A percentile compares a stretch with the other conserved stretches of the same genome.
Conservation (phyloP, 2,329 filamentous ascomycete species). For the Fusarium beomiforme region DNA sequence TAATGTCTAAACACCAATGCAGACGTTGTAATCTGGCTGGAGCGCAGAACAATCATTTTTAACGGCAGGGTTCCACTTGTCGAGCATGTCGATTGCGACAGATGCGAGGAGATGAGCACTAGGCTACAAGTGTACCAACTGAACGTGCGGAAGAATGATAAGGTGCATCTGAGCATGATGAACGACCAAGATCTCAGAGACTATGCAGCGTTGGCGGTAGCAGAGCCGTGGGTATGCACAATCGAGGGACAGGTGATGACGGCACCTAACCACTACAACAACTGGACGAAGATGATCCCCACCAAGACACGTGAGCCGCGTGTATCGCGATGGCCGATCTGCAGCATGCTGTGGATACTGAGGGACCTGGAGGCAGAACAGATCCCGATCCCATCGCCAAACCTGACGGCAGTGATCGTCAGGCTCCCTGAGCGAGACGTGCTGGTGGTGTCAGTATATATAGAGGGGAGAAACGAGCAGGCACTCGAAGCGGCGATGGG, state of each 20-base stretch:
- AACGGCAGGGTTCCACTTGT: background rate
- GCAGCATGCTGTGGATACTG: background rate
- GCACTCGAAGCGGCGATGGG: no score
- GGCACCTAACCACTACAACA: background rate
- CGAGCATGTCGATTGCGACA: no score
- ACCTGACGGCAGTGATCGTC: background rate
- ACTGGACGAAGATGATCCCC: no score
- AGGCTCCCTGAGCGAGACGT: background rate
- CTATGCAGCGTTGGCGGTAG: background rate
- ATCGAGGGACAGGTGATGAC: background rate
- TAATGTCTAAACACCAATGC: background rate
- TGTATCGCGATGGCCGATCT: background rate
- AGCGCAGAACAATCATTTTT: background rate
- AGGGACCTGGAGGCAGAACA: background rate
- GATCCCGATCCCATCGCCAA: background rate
- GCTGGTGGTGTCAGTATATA: background rate
- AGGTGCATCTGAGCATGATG: background rate
- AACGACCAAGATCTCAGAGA: background rate
- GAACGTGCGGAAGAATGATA: background rate
- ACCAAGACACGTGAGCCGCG: no score
- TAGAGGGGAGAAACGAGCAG: background rate
- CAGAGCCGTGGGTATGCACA: background rate
- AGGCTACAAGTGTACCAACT: background rate
- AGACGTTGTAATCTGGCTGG: background rate
- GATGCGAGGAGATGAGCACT: background rate